Conservation (phyloP, 352 stramenopile species). For the Globisporangium cylindrosporum region DNA sequence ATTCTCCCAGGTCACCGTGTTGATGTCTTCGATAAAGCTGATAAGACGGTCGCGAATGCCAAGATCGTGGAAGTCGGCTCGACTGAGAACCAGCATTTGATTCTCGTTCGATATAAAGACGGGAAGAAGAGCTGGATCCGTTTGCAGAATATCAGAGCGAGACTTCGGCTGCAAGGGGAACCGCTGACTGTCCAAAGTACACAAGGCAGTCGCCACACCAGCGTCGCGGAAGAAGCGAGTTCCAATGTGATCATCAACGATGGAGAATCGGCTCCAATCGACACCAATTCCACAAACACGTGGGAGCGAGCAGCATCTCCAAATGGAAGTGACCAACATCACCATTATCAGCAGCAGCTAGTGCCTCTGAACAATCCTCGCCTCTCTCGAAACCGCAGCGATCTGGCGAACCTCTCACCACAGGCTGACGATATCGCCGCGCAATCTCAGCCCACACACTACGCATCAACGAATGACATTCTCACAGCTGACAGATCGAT, state of each 20-base stretch:
- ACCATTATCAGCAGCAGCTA: neutral
- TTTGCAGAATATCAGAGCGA: constrained; percentile 24
- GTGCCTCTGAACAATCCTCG: neutral
- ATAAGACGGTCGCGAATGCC: constrained; percentile 21
- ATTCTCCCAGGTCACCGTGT: constrained; percentile 25
- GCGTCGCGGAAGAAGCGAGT: neutral
- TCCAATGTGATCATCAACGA: too few species aligned
- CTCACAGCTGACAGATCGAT: neutral
- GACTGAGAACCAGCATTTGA: neutral
- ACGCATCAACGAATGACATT: constrained; percentile 1
- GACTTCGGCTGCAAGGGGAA: constrained; percentile 25
- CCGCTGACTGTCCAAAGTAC: neutral
- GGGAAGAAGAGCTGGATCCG: constrained; percentile 27
- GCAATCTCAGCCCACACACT: neutral
- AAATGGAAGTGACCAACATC: neutral
- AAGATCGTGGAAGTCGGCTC: constrained; percentile 22
- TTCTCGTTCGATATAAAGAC: constrained; percentile 32
- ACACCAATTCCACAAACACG: neutral
- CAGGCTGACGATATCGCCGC: neutral
- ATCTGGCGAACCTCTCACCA: neutral
- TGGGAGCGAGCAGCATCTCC: neutral
- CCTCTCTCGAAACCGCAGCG: constrained; percentile 2
- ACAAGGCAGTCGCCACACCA: neutral
- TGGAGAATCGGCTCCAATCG: neutral
- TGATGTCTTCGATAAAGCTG: constrained; percentile 25